Conservation (phyloP, 2,329 filamentous ascomycete genomes). For the Hortaea werneckii region DNA sequence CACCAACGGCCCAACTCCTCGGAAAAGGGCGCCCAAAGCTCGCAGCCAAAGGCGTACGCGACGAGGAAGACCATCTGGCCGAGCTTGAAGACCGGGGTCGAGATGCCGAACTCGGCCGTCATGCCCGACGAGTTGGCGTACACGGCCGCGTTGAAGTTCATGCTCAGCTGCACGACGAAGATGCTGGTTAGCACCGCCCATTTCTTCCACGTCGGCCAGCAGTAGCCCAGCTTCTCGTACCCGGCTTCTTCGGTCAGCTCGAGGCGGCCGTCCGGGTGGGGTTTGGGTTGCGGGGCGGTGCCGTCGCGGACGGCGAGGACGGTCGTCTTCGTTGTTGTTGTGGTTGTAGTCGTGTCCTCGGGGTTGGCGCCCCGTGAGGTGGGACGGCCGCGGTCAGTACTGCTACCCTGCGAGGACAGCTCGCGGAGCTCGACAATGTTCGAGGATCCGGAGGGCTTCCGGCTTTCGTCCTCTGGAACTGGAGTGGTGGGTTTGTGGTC, state of each 20-base stretch:
- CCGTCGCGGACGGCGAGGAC: too few relatives aligned
- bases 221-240: conserved; percentile 34
- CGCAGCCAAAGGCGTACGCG: conserved; percentile 74
- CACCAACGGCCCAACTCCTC: conserved; percentile 73
- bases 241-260: conserved; percentile 19
- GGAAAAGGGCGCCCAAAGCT: conserved; percentile 80
- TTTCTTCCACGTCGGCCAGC: conserved; percentile 39
- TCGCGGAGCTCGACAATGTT: too few relatives aligned
- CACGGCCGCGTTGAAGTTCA: conserved; percentile 47
- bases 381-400: too few relatives aligned
- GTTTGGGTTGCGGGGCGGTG: too few relatives aligned
- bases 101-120: conserved; percentile 56
- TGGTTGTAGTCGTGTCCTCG: too few relatives aligned
- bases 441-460: too few relatives aligned
- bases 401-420: too few relatives aligned
- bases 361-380: too few relatives aligned
- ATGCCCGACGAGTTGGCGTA: conserved; percentile 34
- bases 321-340: too few relatives aligned
- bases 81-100: conserved; percentile 56
- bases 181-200: conserved; percentile 42
- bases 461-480: too few relatives aligned
- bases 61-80: conserved; percentile 73
- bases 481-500: too few relatives aligned
- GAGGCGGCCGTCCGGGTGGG: conserved; percentile 1
- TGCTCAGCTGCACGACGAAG: conserved; percentile 43